These are phyloP conservation scores for Fusarium torreyae DNA, from an alignment of 2,329 filamentous ascomycete species.

Conservation along the genomic window DNA sequence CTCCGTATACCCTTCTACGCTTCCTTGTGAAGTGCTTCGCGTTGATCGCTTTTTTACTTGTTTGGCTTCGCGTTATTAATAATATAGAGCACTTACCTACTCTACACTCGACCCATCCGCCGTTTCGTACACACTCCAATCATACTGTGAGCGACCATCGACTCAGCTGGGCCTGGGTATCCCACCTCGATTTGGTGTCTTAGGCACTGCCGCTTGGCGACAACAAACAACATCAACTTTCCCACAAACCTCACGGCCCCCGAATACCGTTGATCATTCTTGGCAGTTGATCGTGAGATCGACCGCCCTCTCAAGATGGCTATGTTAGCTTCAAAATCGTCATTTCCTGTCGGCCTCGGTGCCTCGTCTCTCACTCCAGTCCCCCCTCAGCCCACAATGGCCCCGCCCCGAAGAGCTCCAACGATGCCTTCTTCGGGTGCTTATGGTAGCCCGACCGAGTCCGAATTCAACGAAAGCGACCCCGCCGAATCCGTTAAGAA, in stretches of 20 bases:
- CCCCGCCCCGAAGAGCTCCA: constrained; percentile 67
- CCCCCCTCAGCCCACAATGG: constrained; percentile 64
- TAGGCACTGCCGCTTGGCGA: constrained; percentile 34
- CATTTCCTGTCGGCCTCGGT: constrained; percentile 71
- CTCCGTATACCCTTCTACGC: constrained; percentile 34
- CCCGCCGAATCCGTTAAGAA: constrained; percentile 81
- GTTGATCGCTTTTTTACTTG: constrained; percentile 48
- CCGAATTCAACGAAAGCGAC: constrained; percentile 90
- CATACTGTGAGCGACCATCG: constrained; percentile 32
- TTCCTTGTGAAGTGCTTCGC: constrained; percentile 41
- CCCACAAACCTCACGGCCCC: constrained; percentile 6
- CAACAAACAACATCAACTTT: constrained; percentile 15
- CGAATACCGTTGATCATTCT: constrained; percentile 10
- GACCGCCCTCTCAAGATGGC: constrained; percentile 67
- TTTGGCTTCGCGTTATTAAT: constrained; percentile 42
- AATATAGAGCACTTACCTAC: constrained; percentile 33
- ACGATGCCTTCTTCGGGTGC: constrained; percentile 63
- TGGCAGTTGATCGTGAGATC: constrained; percentile 23
- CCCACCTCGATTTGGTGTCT: constrained; percentile 43
- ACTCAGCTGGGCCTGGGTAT: constrained; percentile 46
- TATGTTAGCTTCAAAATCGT: constrained; percentile 83
- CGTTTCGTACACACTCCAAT: constrained; percentile 28
- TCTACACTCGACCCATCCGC: constrained; percentile 13
- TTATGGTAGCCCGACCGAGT: constrained; percentile 89
- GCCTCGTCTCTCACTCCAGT: constrained; percentile 64